phyloP scores from a whole-genome alignment of 2,329 filamentous ascomycete genomes.

The Thyridium curvatum region DNA sequence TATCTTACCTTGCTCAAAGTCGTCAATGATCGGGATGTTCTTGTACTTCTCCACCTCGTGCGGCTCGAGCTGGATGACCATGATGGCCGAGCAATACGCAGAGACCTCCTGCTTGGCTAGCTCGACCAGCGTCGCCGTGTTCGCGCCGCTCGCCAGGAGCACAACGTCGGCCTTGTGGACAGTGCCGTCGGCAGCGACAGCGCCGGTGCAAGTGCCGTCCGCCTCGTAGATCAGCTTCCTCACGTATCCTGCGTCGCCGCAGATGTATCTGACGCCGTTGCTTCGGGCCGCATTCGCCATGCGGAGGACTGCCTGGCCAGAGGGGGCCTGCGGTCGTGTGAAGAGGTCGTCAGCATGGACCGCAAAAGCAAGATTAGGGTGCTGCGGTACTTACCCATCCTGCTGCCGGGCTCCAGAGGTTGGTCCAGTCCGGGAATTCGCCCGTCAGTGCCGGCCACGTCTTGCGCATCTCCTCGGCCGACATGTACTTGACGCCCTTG shows the following conservation, averaged over 20 bases:
- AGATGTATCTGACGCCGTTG: conserved; percentile 19
- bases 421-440: conserved; percentile 19
- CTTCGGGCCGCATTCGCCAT: conserved; percentile 20
- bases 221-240: conserved; percentile 16
- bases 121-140: conserved; percentile 57
- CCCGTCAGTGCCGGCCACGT: conserved; percentile 20
- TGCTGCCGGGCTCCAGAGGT: conserved; percentile 15
- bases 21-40: conserved; percentile 26
- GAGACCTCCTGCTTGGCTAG: conserved; percentile 50
- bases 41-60: conserved; percentile 49
- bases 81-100: conserved; percentile 58
- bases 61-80: conserved; percentile 54
- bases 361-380: background rate
- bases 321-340: conserved; percentile 8
- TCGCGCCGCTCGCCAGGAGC: conserved; percentile 61
- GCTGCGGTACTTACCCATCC: conserved; percentile 18
- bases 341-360: background rate
- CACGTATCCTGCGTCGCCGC: conserved; percentile 13
- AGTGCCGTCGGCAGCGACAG: conserved; percentile 37
- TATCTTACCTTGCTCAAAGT: conserved; percentile 12
- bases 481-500: conserved; percentile 17
- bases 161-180: conserved; percentile 50
- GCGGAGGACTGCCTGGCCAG: conserved; percentile 18
- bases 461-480: conserved; percentile 14
- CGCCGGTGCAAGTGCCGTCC: conserved; percentile 31